Evolutionary conservation across 768 basidiomycete genomes (phyloP).

Genomic region (Lactarius psammicola): DNA sequence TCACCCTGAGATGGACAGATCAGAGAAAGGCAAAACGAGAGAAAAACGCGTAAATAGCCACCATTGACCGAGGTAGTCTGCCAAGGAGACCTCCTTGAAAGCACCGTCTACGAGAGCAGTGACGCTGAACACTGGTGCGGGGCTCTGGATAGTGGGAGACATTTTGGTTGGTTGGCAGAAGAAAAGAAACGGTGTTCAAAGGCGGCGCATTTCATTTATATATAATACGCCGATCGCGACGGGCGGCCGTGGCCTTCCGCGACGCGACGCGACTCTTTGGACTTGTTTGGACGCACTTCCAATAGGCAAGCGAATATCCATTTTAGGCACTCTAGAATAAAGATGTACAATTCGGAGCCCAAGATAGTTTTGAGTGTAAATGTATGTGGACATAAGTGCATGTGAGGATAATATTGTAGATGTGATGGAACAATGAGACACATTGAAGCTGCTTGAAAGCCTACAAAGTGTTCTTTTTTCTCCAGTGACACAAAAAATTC

Average conservation of each 20-base stretch:
- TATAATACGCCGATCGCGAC: neutral
- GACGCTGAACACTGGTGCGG: conserved; percentile 79
- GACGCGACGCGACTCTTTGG: conserved; percentile 23
- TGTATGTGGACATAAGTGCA: no score
- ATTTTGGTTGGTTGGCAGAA: conserved; percentile 41
- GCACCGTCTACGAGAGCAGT: conserved; percentile 71
- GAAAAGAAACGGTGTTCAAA: neutral
- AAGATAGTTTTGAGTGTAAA: no score
- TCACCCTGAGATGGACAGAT: conserved; percentile 56
- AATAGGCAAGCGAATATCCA: neutral
- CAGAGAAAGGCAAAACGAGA: conserved; percentile 15
- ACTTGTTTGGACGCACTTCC: neutral
- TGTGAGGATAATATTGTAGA: no score
- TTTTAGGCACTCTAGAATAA: no score
- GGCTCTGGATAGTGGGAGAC: conserved; percentile 58
- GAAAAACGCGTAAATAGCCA: conserved; percentile 36
- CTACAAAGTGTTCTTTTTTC: no score
- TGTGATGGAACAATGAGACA: no score
- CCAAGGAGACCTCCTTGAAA: conserved; percentile 75
- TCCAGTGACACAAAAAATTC: no score
- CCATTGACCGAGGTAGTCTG: conserved; percentile 82
- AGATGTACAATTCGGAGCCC: no score
- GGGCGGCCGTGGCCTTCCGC: neutral
- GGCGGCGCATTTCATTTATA: neutral
- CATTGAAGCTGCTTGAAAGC: no score